Evolutionary conservation across 495 filamentous ascomycete species (phyloP).

Genomic region (Xylaria flabelliformis): DNA sequence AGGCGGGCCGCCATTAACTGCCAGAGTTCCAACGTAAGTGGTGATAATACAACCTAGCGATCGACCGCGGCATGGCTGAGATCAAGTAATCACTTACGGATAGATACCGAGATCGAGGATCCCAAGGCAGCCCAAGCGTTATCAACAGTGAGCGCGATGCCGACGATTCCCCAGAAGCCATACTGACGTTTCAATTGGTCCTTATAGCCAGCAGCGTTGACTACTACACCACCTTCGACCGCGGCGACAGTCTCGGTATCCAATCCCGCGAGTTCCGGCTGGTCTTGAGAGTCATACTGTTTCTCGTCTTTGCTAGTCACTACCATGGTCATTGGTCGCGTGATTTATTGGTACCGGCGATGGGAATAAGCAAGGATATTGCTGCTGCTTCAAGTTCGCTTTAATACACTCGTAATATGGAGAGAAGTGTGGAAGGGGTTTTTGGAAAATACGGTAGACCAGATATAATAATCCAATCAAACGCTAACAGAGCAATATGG

Average conservation of each 20-base stretch:
- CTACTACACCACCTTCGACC: constrained; percentile 44
- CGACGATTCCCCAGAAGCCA: constrained; percentile 57
- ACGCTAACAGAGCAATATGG: neutral
- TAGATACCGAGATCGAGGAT: constrained; percentile 59
- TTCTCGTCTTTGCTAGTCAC: constrained; percentile 12
- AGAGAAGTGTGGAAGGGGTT: neutral
- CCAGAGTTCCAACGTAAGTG: constrained; percentile 2
- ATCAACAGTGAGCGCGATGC: constrained; percentile 59
- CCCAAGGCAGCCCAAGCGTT: constrained; percentile 64
- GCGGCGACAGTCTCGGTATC: constrained; percentile 44
- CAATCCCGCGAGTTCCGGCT: constrained; percentile 32
- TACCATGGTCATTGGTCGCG: neutral
- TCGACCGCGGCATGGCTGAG: neutral
- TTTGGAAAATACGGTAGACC: neutral
- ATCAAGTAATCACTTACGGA: constrained; percentile 46
- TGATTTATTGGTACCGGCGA: neutral
- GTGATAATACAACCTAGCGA: constrained; percentile 7
- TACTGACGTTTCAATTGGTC: constrained; percentile 64
- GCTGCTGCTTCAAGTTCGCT: too few species aligned
- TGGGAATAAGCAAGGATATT: neutral
- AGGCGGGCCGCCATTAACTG: constrained; percentile 64
- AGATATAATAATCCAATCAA: neutral
- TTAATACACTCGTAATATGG: neutral
- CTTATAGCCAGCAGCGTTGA: constrained; percentile 63
- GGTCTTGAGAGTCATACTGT: neutral